These are phyloP conservation scores for Hanseniaspora vineae DNA, from an alignment of 805 yeast species.

Conservation along the genomic window DNA sequence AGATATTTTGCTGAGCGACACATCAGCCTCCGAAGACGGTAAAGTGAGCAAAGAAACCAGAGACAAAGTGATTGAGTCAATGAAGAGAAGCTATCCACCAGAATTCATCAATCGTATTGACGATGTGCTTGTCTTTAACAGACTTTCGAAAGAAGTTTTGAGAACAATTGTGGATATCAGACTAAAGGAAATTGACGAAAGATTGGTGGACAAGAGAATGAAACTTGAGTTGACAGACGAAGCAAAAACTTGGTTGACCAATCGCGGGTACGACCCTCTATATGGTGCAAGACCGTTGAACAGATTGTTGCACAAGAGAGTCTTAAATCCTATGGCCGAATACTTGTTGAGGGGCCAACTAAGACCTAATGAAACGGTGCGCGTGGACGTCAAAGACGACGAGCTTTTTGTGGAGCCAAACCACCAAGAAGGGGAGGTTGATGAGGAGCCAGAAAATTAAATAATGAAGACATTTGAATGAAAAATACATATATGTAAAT, in stretches of 20 bases:
- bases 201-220: slow-evolving; percentile 71
- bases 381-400: slow-evolving; percentile 33
- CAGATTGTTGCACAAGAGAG: slow-evolving; percentile 67
- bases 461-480: neutral
- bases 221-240: slow-evolving; percentile 38
- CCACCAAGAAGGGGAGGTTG: slow-evolving; percentile 25
- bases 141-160: slow-evolving; percentile 66
- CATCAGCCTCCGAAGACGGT: slow-evolving; percentile 40
- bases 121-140: slow-evolving; percentile 85
- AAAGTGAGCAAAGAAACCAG: slow-evolving; percentile 42
- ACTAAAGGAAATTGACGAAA: slow-evolving; percentile 63
- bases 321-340: slow-evolving; percentile 84
- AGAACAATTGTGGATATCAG: slow-evolving; percentile 77
- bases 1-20: slow-evolving; percentile 64
- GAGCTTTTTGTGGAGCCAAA: slow-evolving; percentile 34
- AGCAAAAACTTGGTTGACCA: slow-evolving; percentile 69
- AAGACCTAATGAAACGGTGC: slow-evolving; percentile 40
- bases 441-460: slow-evolving; percentile 9
- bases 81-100: slow-evolving; percentile 74
- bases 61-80: slow-evolving; percentile 46
- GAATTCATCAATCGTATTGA: slow-evolving; percentile 92
- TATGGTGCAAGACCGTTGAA: slow-evolving; percentile 97
- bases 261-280: slow-evolving; percentile 77
- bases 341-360: slow-evolving; percentile 70
- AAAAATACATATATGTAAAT: neutral